A percentile compares a stretch with the other conserved stretches of the same genome.
Conservation (phyloP, 2,329 filamentous ascomycete species). For the Gyromitra esculenta region DNA sequence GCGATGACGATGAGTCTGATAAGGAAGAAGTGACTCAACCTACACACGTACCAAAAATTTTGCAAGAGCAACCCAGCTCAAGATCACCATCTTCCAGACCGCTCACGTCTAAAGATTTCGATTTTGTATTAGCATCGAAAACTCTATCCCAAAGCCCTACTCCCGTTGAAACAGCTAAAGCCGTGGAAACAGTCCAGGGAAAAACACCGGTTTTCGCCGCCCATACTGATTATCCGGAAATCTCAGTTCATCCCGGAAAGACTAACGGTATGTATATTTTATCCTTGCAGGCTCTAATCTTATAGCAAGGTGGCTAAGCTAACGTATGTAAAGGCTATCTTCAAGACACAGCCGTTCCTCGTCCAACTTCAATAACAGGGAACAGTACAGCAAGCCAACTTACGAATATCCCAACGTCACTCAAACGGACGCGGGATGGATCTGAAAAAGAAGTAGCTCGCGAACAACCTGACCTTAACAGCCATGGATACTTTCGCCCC, state of each 20-base stretch:
- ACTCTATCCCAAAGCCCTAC: conserved; percentile 22
- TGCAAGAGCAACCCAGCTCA: conserved; percentile 22
- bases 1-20: conserved; percentile 16
- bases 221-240: not conserved
- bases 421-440: conserved; percentile 36
- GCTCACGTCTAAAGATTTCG: conserved; percentile 42
- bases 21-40: conserved; percentile 28
- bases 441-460: conserved; percentile 21
- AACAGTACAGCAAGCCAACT: conserved; percentile 2
- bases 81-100: conserved; percentile 46
- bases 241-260: conserved; percentile 7
- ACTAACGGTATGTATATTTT: conserved; percentile 40
- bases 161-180: conserved; percentile 16
- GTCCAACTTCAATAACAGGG: conserved; percentile 1
- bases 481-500: conserved; percentile 18
- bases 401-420: not conserved
- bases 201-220: not conserved
- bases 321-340: conserved; percentile 32
- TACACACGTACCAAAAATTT: conserved; percentile 9
- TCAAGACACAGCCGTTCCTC: conserved; percentile 21
- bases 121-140: conserved; percentile 41
- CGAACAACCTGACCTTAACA: conserved; percentile 8
- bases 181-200: conserved; percentile 5
- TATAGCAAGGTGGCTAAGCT: conserved; percentile 16
- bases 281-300: not conserved